phyloP scores from a whole-genome alignment of 257 asterid species.

The Solanum appendiculatum region DNA sequence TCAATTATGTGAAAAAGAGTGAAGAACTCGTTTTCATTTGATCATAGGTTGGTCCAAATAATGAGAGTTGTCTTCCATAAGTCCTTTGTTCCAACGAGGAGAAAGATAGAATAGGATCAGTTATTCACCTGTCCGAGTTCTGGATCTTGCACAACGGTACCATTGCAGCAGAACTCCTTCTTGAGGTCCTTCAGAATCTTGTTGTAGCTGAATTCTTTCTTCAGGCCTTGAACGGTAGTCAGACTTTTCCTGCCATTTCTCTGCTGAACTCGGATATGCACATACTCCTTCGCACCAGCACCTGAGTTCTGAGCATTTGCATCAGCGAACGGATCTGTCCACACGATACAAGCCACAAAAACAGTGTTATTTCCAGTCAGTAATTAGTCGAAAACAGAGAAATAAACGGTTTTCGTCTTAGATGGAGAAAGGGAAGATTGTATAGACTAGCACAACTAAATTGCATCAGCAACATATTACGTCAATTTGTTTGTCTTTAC shows the following conservation, averaged over 20 bases:
- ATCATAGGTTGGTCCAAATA: background rate
- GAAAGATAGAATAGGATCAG: background rate
- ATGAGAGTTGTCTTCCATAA: background rate
- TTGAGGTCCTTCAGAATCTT: background rate
- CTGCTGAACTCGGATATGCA: slow-evolving; percentile 5
- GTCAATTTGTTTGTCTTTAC: background rate
- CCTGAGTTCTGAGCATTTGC: slow-evolving; percentile 7
- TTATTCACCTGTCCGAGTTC: background rate
- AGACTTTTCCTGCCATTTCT: slow-evolving; percentile 8
- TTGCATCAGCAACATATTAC: background rate
- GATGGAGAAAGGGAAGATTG: background rate
- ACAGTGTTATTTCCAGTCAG: background rate
- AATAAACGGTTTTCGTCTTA: background rate
- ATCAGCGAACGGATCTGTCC: slow-evolving; percentile 9
- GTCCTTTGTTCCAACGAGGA: background rate
- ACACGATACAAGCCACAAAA: background rate
- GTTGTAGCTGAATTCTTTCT: slow-evolving; percentile 3
- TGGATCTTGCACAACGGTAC: slow-evolving; percentile 1
- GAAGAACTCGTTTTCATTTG: background rate
- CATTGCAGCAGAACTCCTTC: slow-evolving; percentile 3
- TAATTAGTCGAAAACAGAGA: background rate
- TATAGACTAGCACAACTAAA: background rate
- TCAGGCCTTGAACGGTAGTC: slow-evolving; percentile 10
- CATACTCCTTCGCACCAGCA: slow-evolving; percentile 10
- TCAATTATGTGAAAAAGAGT: background rate